Base-by-base conservation (phyloP, 345 rosid species). In the Syzygium jambos region DNA sequence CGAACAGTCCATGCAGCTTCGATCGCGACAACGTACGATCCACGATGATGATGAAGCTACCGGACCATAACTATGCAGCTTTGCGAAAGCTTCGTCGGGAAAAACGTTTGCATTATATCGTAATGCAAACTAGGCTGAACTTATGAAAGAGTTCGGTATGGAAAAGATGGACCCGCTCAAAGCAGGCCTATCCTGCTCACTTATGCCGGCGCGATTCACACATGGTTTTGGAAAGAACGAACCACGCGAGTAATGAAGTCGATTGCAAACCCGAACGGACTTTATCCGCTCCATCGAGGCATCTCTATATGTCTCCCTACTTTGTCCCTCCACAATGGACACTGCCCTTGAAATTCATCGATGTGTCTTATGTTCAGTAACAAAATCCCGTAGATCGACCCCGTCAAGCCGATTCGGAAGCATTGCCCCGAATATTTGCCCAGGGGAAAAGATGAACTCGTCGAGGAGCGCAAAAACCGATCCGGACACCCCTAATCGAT, bases 301-400 rank as follows among this genome's bases (percentile, higher is more conserved):
- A 61, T 61, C 73, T 61, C 38, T 6, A n/a, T 3, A 61, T 5
- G 38, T 61, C 5, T 30, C 12, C 23, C 1, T 68, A 34, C 23
- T 8, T 16, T 65, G 43, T 11, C 6, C 8, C 30, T 65, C 30
- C 17, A 3, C 43, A 30, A 65, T 65, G 46, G 43, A 3, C 34
- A 68, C 41, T 2, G 25, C 34, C 25, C 46, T 30, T 10, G 23
- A 68, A 30, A 10, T 34, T 17, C 46, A 0, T 34, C 19, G 4
- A 34, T 3, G 21, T 0, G 41, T 16, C 46, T 30, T 5, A 17
- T 16, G 23, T 17, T 68, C 3, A 2, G 25, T 16, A 34, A 10
- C 3, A 1, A 21, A 54, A 68, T 68, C 22, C 5, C 4, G 17
- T 9, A 34, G 3, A 30, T 34, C 17, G 19, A 57, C 65, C 27